Base-by-base conservation (phyloP, 345 rosid species). In the Kernera saxatilis region DNA sequence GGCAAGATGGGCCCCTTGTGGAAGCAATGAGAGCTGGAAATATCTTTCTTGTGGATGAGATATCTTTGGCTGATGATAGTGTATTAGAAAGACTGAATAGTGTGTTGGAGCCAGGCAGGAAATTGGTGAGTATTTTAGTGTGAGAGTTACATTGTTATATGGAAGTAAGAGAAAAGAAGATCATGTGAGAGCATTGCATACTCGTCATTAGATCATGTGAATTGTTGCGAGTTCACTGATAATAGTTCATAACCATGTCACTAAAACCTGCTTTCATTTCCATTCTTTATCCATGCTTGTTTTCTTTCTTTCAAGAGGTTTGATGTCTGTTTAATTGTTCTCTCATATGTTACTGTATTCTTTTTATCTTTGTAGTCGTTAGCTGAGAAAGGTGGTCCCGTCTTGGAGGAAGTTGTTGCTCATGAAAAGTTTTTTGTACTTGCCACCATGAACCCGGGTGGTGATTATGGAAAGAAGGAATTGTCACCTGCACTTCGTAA, bases 361-460 rank as follows among this genome's bases (percentile, higher is more conserved):
- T 2, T 27, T 58, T 45, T 58, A 36, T 67, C 36, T 45, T 8
- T 84, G 80, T 79, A 92, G 96, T 83, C 91, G 9, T 84, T 93
- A 84, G 93, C 96, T 46, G 97, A 93, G 88, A 93, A 93, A 82
- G 98, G 98, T 71, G 97, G 96, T 43, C 73, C 86, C 48, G 58
- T 51, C 51, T 66, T 93, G 83, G 98, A 93, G 82, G 82, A 80
- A 51, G 71, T 93, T 29, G 84, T 87, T 46, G 98, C 96, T 77
- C 84, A 87, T 63, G 69, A 75, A 15, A 77, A 84, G 23, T 93
- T 93, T 78, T 81, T 91, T 71, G 85, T 89, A 76, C 84, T 93
- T 72, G 97, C 95, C 60, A 93, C 98, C 13, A 93, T 93, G 98
- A 93, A 93, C 74, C 98, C 98, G 72, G 98, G 98, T 77, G 97